phyloP scores from a whole-genome alignment of 768 basidiomycete species.

The Erythrobasidium yunnanense region DNA sequence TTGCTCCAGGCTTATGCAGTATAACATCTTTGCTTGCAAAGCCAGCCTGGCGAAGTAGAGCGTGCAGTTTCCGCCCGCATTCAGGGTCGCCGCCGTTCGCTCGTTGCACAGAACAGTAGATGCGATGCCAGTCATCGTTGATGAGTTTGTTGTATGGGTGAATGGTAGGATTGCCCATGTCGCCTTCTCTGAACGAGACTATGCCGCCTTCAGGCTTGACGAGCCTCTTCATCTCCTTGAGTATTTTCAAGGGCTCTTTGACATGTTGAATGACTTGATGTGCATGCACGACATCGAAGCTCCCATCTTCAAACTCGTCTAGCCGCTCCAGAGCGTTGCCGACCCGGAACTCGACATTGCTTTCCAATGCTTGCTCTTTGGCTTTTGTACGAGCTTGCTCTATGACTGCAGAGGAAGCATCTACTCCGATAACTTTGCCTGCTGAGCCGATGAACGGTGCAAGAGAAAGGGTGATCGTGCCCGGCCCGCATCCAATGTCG shows the following conservation, averaged over 20 bases:
- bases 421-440: constrained; percentile 47
- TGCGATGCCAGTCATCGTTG: not conserved
- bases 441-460: constrained; percentile 43
- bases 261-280: constrained; percentile 51
- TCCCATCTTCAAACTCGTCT: constrained; percentile 43
- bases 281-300: constrained; percentile 49
- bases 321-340: constrained; percentile 42
- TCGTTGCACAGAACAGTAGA: constrained; percentile 42
- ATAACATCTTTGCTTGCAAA: constrained; percentile 39
- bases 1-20: constrained; percentile 24
- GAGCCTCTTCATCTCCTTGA: constrained; percentile 49
- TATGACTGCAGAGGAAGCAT: constrained; percentile 42
- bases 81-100: constrained; percentile 44
- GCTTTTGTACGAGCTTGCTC: constrained; percentile 42
- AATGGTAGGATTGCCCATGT: constrained; percentile 42
- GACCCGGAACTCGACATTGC: constrained; percentile 44
- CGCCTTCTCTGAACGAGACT: constrained; percentile 47
- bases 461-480: constrained; percentile 48
- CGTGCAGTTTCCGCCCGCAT: constrained; percentile 43
- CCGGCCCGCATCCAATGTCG: constrained; percentile 51
- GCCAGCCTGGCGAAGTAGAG: constrained; percentile 45
- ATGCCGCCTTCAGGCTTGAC: constrained; percentile 42
- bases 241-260: constrained; percentile 43
- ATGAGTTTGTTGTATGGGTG: constrained; percentile 37
- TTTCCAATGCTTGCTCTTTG: constrained; percentile 34